These are phyloP conservation scores for Ceratobasidium sp. DNA, from an alignment of 1,284 basidiomycete species.

Conservation along the genomic window DNA sequence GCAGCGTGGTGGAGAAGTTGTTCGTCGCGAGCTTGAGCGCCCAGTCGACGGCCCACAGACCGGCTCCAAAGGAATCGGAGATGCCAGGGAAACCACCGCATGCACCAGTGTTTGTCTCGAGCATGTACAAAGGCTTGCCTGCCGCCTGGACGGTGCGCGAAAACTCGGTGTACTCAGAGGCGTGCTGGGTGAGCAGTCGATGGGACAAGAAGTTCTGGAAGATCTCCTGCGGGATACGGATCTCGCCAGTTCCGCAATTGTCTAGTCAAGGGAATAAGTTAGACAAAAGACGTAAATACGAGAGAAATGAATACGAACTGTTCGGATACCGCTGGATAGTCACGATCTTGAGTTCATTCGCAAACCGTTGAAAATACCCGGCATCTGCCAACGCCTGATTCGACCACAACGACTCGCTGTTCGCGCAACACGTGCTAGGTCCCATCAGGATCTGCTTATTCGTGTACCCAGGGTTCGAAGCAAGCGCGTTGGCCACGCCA, in stretches of 20 bases:
- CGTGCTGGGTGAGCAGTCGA: constrained; percentile 19
- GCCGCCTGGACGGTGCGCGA: constrained; percentile 34
- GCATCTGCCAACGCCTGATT: constrained; percentile 46
- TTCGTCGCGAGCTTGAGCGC: no score
- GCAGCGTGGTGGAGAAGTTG: constrained; percentile 64
- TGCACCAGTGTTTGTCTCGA: no score
- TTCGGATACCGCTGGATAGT: constrained; percentile 48
- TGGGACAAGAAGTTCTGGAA: constrained; percentile 45
- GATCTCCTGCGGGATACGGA: constrained; percentile 44
- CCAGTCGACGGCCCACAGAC: no score
- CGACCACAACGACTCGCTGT: constrained; percentile 53
- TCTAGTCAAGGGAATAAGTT: constrained; percentile 14
- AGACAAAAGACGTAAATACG: background rate
- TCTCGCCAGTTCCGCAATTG: constrained; percentile 44
- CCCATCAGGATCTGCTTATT: constrained; percentile 66
- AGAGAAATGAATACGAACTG: constrained; percentile 9
- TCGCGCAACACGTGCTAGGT: constrained; percentile 68
- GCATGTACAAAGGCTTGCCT: no score
- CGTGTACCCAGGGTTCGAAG: constrained; percentile 26
- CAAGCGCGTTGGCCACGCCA: constrained; percentile 28
- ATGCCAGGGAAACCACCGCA: no score
- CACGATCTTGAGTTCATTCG: constrained; percentile 31
- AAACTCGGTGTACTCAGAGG: constrained; percentile 40
- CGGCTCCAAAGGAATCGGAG: no score
- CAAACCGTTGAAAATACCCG: constrained; percentile 46